Evolutionary conservation across 2,329 filamentous ascomycete genomes (phyloP), one percentile per base, ranked within the genome.

Genomic region (Raffaelea albimanens): DNA sequence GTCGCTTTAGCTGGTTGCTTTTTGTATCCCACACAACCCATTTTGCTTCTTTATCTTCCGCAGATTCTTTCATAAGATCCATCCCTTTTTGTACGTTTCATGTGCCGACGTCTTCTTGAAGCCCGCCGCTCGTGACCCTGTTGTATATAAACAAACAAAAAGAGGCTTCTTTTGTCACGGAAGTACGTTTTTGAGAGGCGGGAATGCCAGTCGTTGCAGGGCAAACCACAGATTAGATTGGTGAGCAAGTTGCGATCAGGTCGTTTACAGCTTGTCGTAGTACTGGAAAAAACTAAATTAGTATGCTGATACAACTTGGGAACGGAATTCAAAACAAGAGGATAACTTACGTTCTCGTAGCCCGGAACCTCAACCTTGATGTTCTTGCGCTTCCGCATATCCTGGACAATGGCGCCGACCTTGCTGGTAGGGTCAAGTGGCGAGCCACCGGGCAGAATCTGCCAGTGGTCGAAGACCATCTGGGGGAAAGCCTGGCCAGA

Each of bases 331-430:
- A 29, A 45, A 40, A 40, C 40, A 19, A 40, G 21, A 23, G 5
- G 34, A 40, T 29, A 56, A 86, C 87, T 88, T 82, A 93, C 88
- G 81, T 96, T 95, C 68, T 88, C 87, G 76, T 89, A 83, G 68
- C 85, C 87, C 62, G 93, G 91, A 68, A 96, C 86, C 63, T 88
- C 81, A 66, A 85, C 75, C 88, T 98, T 98, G 80, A 98, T 78
- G 88, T 91, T 93, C 88, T 98, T 98, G 75, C 91, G 87, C 84
- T 96, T 96, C 68, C 93, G 89, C 85, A 94, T 95, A 51, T 84
- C 80, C 67, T 77, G 74, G 61, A 97, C 88, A 62, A 96, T 77
- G 67, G 80, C 70, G 68, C 90, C 93, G 62, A 85, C 79, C 80
- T 90, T 87, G 65, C 80, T 82, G 63, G 82, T 84, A 67, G 71